phyloP scores from a whole-genome alignment of 768 basidiomycete species.

The Leccinum broughii region DNA sequence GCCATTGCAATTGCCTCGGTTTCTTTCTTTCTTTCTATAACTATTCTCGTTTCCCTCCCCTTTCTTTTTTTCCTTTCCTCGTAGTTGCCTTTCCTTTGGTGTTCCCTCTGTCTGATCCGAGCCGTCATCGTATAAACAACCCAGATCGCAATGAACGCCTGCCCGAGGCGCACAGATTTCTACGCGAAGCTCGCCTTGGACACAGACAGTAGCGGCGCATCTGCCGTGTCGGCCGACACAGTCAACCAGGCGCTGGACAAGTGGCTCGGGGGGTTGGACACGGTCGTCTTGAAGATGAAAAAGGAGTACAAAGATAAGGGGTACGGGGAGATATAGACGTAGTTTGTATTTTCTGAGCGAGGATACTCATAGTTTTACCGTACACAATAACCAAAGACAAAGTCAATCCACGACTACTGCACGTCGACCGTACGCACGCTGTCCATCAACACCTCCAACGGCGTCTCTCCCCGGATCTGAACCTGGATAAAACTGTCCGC shows the following conservation, averaged over 20 bases:
- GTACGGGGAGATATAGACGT: conserved; percentile 46
- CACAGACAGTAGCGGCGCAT: conserved; percentile 49
- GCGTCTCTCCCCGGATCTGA: too few species aligned
- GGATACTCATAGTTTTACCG: too few species aligned
- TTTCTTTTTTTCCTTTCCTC: background rate
- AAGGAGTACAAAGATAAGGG: conserved; percentile 55
- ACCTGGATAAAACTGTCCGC: too few species aligned
- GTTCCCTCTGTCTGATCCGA: background rate
- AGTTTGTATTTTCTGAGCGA: too few species aligned
- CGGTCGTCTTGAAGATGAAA: conserved; percentile 49
- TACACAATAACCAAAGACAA: too few species aligned
- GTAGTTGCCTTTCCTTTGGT: background rate
- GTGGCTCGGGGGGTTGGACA: conserved; percentile 63
- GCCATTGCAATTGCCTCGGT: background rate
- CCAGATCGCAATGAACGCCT: conserved; percentile 54
- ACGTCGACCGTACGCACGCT: too few species aligned
- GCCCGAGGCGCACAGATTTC: conserved; percentile 62
- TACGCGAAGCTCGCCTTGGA: conserved; percentile 60
- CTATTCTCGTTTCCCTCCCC: too few species aligned
- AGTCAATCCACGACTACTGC: too few species aligned
- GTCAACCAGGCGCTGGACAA: conserved; percentile 53
- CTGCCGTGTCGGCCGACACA: conserved; percentile 42
- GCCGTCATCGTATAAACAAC: conserved; percentile 21
- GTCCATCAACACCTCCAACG: too few species aligned
- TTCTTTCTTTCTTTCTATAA: background rate